phyloP scores from a whole-genome alignment of 441 rosid genomes.

The Gossypium lobatum region DNA sequence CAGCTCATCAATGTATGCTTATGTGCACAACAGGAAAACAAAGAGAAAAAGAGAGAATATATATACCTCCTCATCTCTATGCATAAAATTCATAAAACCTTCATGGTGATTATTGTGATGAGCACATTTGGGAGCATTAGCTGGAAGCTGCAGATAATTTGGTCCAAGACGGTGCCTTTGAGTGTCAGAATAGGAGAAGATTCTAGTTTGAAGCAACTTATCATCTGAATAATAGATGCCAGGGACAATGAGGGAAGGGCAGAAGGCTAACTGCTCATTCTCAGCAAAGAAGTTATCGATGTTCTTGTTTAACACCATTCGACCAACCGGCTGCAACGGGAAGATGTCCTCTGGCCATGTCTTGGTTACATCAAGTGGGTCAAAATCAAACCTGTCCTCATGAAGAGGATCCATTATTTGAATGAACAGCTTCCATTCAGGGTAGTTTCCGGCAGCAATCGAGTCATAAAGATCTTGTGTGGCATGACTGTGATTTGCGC shows the following conservation, averaged over 20 bases:
- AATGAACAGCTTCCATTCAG: constrained; percentile 85
- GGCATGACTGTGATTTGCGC: constrained; percentile 93
- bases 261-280: constrained; percentile 85
- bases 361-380: constrained; percentile 96
- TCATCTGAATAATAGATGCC: constrained; percentile 83
- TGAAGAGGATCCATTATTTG: constrained; percentile 76
- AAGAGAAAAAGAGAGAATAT: background rate
- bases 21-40: background rate
- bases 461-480: constrained; percentile 89
- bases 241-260: constrained; percentile 85
- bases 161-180: constrained; percentile 99
- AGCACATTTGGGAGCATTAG: constrained; percentile 85
- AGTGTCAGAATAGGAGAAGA: constrained; percentile 86
- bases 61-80: constrained; percentile 82
- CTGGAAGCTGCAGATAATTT: constrained; percentile 85
- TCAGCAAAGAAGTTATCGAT: constrained; percentile 95
- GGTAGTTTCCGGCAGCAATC: constrained; percentile 79
- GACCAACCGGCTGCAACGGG: constrained; percentile 90
- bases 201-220: constrained; percentile 72
- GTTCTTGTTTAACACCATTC: constrained; percentile 90
- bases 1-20: background rate
- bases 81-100: constrained; percentile 91
- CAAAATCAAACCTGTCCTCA: constrained; percentile 78
- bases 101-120: constrained; percentile 96
- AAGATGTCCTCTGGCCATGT: constrained; percentile 94